Base-by-base conservation (phyloP, 352 stramenopile species). In the Globisporangium canariense region DNA sequence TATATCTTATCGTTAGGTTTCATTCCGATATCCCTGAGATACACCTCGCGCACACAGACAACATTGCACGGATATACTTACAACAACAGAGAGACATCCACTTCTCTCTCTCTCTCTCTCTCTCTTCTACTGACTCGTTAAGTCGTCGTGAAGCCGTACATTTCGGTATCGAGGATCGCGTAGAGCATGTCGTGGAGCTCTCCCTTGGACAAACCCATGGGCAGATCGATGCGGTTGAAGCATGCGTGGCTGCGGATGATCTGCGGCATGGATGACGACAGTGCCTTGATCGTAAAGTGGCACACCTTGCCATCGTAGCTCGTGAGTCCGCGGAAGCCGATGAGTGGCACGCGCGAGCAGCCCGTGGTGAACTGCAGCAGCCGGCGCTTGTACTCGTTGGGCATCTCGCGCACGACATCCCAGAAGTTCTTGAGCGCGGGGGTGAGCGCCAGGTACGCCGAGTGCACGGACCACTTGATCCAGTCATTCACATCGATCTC, bases 401-500 rank as follows among this genome's bases (percentile, higher is more conserved):
- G 77, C 83, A 93, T 91, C 49, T 90, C 83, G 30, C 89, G 86
- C 68, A 99, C 86, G 40, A 98, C 88, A 62, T 86, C 74, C 79
- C 79, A 88, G 62, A 88, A 86, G 67, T 68, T 81, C 30, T 59
- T 53, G 36, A 81, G 70, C 13, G 68, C 67, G 10, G 71, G 71
- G 2, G 75, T 76, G 14, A 73, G 59, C 18, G 68, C 60, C 16
- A 88, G 66, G 38, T 63, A 81, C 36, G 70, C 59, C 5, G 75
- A 73, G n/a, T 79, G 68, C 18, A 64, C 59, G 30, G 94, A 97
- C 66, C 98, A 71, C 43, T 75, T 71, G 70, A 91, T 83, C 96
- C 96, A 99, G 71, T 99, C 94, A 14, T 91, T 75, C 54, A 99
- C 94, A 57, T 98, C 86, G 67, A 99, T 98, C 67, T 87, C 78